Conservation (phyloP, 768 basidiomycete species). For the Chalciporus chontae region DNA sequence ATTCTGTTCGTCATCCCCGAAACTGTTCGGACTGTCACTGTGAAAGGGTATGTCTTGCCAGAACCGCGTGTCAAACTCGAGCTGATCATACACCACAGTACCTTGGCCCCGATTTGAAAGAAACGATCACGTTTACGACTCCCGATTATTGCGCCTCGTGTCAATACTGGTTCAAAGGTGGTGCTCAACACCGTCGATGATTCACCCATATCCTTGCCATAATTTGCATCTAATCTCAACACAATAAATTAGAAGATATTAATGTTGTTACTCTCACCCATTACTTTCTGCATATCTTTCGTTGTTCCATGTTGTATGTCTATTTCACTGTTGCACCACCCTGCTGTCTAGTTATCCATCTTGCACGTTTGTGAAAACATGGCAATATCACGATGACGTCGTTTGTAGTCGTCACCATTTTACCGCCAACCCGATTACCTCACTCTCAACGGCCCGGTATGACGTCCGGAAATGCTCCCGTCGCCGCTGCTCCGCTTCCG, state of each 20-base stretch:
- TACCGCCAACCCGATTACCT: constrained; percentile 72
- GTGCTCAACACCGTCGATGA: constrained; percentile 39
- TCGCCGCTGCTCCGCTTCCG: constrained; percentile 40
- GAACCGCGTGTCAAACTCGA: neutral
- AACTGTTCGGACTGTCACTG: constrained; percentile 42
- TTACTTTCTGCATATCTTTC: constrained; percentile 14
- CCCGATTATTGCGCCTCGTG: constrained; percentile 55
- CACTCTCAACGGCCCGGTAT: constrained; percentile 84
- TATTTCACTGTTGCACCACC: constrained; percentile 5
- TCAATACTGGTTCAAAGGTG: constrained; percentile 53
- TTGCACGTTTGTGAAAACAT: too few species aligned
- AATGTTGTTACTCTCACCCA: constrained; percentile 6
- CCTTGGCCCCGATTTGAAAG: constrained; percentile 64
- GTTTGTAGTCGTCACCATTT: constrained; percentile 75
- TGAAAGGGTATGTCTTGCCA: constrained; percentile 36
- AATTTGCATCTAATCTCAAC: constrained; percentile 18
- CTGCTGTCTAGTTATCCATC: too few species aligned
- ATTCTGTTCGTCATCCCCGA: constrained; percentile 38
- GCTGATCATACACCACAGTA: constrained; percentile 42
- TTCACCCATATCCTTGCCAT: constrained; percentile 3
- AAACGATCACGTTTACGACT: constrained; percentile 52
- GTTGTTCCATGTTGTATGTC: constrained; percentile 22
- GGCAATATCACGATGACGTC: constrained; percentile 8
- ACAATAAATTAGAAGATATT: constrained; percentile 30
- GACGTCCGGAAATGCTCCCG: constrained; percentile 64